Evolutionary conservation across 1,139 yeast species (phyloP), one percentile per base, ranked within the genome.

Genomic region (Kurtzmaniella natalensis): DNA sequence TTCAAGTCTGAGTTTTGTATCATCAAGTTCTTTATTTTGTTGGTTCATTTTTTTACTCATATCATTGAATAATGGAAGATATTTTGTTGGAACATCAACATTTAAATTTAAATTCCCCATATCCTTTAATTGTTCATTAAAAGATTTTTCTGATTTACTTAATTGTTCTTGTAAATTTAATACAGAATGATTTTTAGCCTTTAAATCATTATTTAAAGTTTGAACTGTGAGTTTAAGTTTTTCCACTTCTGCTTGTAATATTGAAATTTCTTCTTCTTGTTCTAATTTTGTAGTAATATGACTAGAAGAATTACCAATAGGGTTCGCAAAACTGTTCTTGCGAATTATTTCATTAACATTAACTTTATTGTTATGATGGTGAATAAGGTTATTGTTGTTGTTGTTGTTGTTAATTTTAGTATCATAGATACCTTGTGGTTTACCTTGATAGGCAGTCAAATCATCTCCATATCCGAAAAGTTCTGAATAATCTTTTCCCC

Each of bases 1-100:
- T 47, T 84, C 94, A 33, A 84, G 59, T 43, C 83, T 66, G 18
- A 61, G 50, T 41, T 78, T 81, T 3, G 86, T 73, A 20, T 76
- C 80, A 11, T 70, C 70, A 38, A 82, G 61, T 45, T 82, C 86
- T 16, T 56, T 51, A 22, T 73, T 74, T 35, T 76, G 75, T 25
- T 64, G 66, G 33, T 67, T 68, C 34, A 78, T 58, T n/a, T 74
- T 62, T 36, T 60, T 62, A 5, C 78, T 63, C 46, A 78, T 59
- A 41, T 74, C 74, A 39, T 61, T 61, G 46, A 72, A 76, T 28
- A 74, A 46, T 37, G 69, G 69, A 44, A 62, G 67, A 41, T 72
- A 71, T 37, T 68, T 70, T 30, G 57, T 57, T 2, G 76, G 76
- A 27, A 70, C 46, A 31, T 53, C 57, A 35, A 52, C 46, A 9